Base-by-base conservation (phyloP, 331 rosid genomes). In the Phaseolus coccineus region DNA sequence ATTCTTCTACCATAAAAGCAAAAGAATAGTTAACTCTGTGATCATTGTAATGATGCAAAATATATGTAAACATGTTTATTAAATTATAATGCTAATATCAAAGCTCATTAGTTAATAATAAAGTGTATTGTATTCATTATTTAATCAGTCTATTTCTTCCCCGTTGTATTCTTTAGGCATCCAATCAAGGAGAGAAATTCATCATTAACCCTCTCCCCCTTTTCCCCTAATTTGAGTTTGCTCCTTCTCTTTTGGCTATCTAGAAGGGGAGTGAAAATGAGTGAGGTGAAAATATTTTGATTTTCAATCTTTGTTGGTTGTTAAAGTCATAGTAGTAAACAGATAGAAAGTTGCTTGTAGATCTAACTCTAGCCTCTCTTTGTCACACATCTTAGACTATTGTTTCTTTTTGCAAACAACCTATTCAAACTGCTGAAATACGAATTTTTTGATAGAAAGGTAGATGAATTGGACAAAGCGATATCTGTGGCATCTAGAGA, bases 391-490 rank as follows among this genome's bases (percentile, higher is more conserved):
- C 24, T 35, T 35, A 57, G 61, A 13, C 44, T 57, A 16, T 73
- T 46, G 24, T 28, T 10, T 63, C 56, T 62, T 70, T 19, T 22
- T 79, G 70, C 72, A 19, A 46, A 3, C 42, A 63, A 83, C 24
- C 55, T 66, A 35, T 86, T 47, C 70, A 57, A 76, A 58, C 56
- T 74, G 77, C 92, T 93, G 91, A 95, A 65, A 75, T 78, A 59
- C 46, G 46, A 89, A 69, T 87, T 90, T 84, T 91, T 86, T 84
- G 92, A 93, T 96, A 91, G 97, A 88, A 91, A 96, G 99, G 93
- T 96, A 83, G 99, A 96, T 77, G 98, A 93, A 80, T 86, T 96
- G 92, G 94, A 87, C 87, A 96, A 90, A 86, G 91, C 99, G 80
- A 89, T 96, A 80, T 35, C 92, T 77, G 99, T 96, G 56, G 98